Percentiles rank a stretch among this genome's conserved stretches.
These are phyloP conservation scores for Aspergillus aculeatus DNA, from an alignment of 2,329 filamentous ascomycete genomes.

Conservation along the genomic window DNA sequence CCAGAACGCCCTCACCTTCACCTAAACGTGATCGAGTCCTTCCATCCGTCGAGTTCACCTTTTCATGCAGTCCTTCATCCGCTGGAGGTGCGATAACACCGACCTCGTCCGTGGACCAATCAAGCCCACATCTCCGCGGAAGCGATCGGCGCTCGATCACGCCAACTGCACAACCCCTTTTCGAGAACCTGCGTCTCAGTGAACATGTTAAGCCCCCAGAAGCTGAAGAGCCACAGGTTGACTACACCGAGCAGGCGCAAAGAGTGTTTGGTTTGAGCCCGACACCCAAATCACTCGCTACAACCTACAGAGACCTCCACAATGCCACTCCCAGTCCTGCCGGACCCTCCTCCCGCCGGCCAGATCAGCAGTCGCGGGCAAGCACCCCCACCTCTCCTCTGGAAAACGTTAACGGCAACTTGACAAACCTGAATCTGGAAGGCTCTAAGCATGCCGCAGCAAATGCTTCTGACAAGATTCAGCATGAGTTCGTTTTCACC, in stretches of 20 bases:
- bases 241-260: neutral
- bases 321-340: conserved; percentile 9
- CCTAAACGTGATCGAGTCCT: neutral
- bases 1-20: too few relatives aligned
- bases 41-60: conserved; percentile 9
- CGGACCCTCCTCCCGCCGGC: neutral
- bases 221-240: neutral
- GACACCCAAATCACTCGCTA: neutral
- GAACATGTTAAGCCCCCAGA: neutral
- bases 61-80: conserved; percentile 7
- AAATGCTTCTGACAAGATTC: neutral
- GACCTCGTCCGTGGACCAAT: conserved; percentile 3
- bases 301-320: conserved; percentile 14
- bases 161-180: neutral
- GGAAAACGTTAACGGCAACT: neutral
- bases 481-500: neutral
- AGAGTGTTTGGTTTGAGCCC: neutral
- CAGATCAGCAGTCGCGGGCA: neutral
- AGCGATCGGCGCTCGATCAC: conserved; percentile 1
- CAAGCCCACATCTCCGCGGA: neutral
- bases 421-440: neutral
- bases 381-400: neutral
- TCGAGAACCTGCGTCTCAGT: neutral
- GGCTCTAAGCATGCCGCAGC: neutral
- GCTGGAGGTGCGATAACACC: conserved; percentile 1